These are phyloP conservation scores for Porogramme epimiltina DNA, from an alignment of 1,284 basidiomycete species.

Conservation along the genomic window DNA sequence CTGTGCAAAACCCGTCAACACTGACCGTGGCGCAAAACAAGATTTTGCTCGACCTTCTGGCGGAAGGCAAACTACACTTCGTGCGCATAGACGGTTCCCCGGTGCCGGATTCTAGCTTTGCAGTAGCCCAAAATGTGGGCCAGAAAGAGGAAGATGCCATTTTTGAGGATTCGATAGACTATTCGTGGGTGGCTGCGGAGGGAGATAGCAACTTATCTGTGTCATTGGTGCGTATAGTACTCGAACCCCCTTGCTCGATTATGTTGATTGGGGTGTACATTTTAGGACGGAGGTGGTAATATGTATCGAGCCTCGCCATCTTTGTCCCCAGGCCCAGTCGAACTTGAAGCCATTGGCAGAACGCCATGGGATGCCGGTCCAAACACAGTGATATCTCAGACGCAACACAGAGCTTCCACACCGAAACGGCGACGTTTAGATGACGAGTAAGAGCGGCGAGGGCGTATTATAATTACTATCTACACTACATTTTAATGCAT, in stretches of 20 bases:
- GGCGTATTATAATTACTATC: conserved; percentile 9
- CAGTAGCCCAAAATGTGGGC: neutral
- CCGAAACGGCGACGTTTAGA: neutral
- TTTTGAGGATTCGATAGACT: conserved; percentile 20
- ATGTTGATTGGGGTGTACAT: too few relatives aligned
- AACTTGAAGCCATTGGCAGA: too few relatives aligned
- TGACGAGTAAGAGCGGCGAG: conserved; percentile 1
- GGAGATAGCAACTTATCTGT: too few relatives aligned
- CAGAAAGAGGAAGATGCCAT: conserved; percentile 14
- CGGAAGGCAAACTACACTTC: conserved; percentile 50
- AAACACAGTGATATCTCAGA: too few relatives aligned
- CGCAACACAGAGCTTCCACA: neutral
- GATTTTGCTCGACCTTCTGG: conserved; percentile 48
- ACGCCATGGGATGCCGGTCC: too few relatives aligned
- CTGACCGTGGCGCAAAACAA: conserved; percentile 56
- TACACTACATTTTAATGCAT: neutral
- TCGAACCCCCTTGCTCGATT: too few relatives aligned
- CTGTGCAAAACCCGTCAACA: conserved; percentile 59
- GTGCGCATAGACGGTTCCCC: conserved; percentile 10
- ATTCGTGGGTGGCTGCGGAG: conserved; percentile 7
- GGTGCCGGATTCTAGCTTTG: neutral
- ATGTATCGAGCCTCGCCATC: too few relatives aligned
- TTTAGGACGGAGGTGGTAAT: too few relatives aligned
- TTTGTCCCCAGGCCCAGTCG: too few relatives aligned
- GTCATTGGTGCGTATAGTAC: too few relatives aligned